A percentile compares a stretch with the other conserved stretches of the same genome.
Conservation (phyloP, 2,329 filamentous ascomycete species). For the Fusarium devonianum region DNA sequence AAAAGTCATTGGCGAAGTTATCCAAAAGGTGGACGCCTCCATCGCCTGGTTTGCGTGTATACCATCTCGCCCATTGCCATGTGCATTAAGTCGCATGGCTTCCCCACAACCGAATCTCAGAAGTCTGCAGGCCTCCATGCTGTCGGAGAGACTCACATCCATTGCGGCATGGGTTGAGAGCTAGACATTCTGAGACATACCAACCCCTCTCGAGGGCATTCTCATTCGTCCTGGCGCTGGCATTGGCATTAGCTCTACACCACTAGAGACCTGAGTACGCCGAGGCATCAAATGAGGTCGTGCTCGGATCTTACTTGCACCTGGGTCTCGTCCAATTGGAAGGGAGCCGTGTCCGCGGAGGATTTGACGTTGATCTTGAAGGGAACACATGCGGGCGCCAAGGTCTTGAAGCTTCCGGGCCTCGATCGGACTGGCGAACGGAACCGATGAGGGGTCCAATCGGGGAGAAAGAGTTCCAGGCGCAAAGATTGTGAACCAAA, state of each 20-base stretch:
- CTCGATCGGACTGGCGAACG: conserved; percentile 21
- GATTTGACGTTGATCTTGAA: conserved; percentile 32
- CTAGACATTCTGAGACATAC: background rate
- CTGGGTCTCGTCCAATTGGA: conserved; percentile 34
- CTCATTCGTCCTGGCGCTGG: no score
- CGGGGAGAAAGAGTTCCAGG: conserved; percentile 1
- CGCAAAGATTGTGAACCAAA: background rate
- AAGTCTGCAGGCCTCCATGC: conserved; percentile 3
- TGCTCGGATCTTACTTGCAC: conserved; percentile 21
- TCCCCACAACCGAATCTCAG: conserved; percentile 18
- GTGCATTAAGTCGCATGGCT: conserved; percentile 23
- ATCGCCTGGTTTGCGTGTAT: no score
- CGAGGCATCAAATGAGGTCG: conserved; percentile 9
- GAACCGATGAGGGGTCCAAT: conserved; percentile 12
- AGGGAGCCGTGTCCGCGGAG: conserved; percentile 21
- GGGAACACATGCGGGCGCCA: conserved; percentile 26
- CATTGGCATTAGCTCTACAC: conserved; percentile 9
- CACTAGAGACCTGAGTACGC: conserved; percentile 6
- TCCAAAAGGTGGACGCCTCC: no score
- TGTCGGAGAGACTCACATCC: background rate
- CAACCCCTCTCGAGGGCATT: conserved; percentile 1
- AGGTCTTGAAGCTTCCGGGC: background rate
- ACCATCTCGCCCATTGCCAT: conserved; percentile 11
- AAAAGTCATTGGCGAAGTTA: no score
- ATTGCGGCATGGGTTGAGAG: background rate